A percentile compares a stretch with the other conserved stretches of the same genome.
Conservation (phyloP, 306 rosid species). For the Cicer bijugum region DNA sequence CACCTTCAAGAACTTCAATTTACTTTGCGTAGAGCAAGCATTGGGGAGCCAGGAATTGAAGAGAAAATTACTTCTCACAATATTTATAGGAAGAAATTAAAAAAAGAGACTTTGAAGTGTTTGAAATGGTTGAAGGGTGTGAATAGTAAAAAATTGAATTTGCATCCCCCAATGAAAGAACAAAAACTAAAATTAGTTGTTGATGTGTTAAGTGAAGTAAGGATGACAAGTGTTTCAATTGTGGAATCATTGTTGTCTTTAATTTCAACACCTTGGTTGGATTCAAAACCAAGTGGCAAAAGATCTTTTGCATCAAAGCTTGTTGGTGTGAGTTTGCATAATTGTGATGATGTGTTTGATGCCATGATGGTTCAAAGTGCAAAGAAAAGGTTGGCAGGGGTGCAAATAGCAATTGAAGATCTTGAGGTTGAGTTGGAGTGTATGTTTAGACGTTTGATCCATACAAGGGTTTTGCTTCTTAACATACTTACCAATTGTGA, state of each 20-base stretch:
- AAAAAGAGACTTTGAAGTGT: conserved; percentile 64
- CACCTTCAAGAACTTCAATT: conserved; percentile 66
- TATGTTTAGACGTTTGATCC: conserved; percentile 70
- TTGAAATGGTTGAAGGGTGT: conserved; percentile 57
- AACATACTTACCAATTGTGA: conserved; percentile 54
- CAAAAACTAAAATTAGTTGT: conserved; percentile 58
- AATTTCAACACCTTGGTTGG: conserved; percentile 62
- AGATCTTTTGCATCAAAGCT: conserved; percentile 51
- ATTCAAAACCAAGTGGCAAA: conserved; percentile 44
- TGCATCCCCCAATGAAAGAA: conserved; percentile 33
- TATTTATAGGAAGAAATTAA: conserved; percentile 54
- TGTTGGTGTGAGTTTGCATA: conserved; percentile 6
- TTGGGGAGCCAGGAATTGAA: conserved; percentile 43
- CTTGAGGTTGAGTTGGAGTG: conserved; percentile 51
- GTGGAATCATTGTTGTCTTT: conserved; percentile 64
- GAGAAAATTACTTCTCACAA: conserved; percentile 51
- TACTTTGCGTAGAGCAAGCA: conserved; percentile 51
- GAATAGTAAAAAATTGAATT: conserved; percentile 38
- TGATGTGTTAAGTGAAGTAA: conserved; percentile 61
- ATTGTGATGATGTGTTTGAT: conserved; percentile 51
- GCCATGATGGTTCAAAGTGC: conserved; percentile 58
- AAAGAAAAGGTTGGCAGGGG: conserved; percentile 60
- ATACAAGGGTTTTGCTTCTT: conserved; percentile 68
- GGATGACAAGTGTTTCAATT: conserved; percentile 51
- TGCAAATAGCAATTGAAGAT: conserved; percentile 57